Evolutionary conservation across 2,329 filamentous ascomycete genomes (phyloP).

Genomic region (Ceratocystis variospora): DNA sequence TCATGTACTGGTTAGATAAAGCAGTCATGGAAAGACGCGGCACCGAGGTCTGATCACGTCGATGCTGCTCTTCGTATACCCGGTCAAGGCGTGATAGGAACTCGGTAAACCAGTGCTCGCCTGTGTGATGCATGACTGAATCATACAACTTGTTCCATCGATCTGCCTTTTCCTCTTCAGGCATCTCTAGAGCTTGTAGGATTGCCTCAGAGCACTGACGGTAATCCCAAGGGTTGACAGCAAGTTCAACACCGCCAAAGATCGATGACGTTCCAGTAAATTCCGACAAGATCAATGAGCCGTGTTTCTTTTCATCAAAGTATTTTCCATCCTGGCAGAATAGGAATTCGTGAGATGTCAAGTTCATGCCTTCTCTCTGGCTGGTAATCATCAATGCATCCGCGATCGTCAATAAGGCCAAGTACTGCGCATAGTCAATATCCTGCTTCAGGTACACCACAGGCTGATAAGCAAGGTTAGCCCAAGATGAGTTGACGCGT

Average conservation of each 20-base stretch:
- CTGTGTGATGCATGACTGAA: constrained; percentile 68
- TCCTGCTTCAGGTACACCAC: constrained; percentile 92
- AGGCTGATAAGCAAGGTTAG: constrained; percentile 81
- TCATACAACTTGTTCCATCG: constrained; percentile 63
- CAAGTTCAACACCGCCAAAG: constrained; percentile 65
- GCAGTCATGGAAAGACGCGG: constrained; percentile 62
- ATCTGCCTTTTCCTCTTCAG: constrained; percentile 53
- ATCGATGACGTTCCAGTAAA: constrained; percentile 86
- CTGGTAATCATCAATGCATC: constrained; percentile 91
- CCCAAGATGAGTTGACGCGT: constrained; percentile 81
- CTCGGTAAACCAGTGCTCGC: constrained; percentile 70
- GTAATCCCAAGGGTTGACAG: constrained; percentile 94
- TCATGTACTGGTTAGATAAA: constrained; percentile 52
- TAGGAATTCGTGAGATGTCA: constrained; percentile 88
- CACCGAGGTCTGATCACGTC: constrained; percentile 71
- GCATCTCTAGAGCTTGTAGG: constrained; percentile 69
- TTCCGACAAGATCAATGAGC: constrained; percentile 82
- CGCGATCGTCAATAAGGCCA: constrained; percentile 79
- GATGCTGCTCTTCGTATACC: constrained; percentile 72
- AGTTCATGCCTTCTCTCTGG: constrained; percentile 91
- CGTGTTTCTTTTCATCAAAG: constrained; percentile 59
- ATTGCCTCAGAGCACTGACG: constrained; percentile 76
- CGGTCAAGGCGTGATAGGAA: constrained; percentile 57
- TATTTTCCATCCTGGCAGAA: constrained; percentile 78
- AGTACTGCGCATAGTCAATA: constrained; percentile 80